Evolutionary conservation across 441 rosid genomes (phyloP).

Genomic region (Euphorbia schlechtendalii): DNA sequence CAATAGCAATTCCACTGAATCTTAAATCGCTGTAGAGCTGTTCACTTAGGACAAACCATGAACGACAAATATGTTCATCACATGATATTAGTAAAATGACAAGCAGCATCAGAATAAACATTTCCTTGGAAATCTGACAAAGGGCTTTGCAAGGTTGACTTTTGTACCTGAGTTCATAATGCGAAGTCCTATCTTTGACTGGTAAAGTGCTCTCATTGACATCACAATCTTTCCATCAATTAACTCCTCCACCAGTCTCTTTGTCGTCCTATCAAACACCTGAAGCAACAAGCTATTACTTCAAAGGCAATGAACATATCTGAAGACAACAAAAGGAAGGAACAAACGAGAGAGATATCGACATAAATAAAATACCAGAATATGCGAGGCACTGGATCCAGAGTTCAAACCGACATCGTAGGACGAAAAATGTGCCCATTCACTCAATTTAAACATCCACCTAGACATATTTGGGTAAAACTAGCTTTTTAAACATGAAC

Average conservation of each 20-base stretch:
- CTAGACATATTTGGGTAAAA: slow-evolving; percentile 27
- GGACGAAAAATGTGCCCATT: slow-evolving; percentile 83
- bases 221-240: slow-evolving; percentile 77
- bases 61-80: no score
- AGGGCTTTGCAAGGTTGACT: no score
- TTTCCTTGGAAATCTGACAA: no score
- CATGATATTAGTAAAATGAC: background rate
- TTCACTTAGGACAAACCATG: background rate
- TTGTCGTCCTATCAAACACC: slow-evolving; percentile 78
- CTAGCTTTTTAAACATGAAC: slow-evolving; percentile 5
- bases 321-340: background rate
- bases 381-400: slow-evolving; percentile 85
- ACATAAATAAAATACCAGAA: slow-evolving; percentile 49
- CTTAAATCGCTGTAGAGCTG: slow-evolving; percentile 4
- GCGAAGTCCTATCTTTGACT: slow-evolving; percentile 81
- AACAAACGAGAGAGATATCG: slow-evolving; percentile 7
- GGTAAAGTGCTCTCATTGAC: slow-evolving; percentile 95
- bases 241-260: slow-evolving; percentile 88
- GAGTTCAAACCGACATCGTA: slow-evolving; percentile 79
- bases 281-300: slow-evolving; percentile 24
- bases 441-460: slow-evolving; percentile 94
- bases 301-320: no score
- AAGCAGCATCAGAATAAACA: no score
- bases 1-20: background rate
- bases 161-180: slow-evolving; percentile 81